Percentiles rank a stretch among this genome's conserved stretches.
Evolutionary conservation across 352 stramenopile species (phyloP).

Genomic region (Phytophthora pinifolia): DNA sequence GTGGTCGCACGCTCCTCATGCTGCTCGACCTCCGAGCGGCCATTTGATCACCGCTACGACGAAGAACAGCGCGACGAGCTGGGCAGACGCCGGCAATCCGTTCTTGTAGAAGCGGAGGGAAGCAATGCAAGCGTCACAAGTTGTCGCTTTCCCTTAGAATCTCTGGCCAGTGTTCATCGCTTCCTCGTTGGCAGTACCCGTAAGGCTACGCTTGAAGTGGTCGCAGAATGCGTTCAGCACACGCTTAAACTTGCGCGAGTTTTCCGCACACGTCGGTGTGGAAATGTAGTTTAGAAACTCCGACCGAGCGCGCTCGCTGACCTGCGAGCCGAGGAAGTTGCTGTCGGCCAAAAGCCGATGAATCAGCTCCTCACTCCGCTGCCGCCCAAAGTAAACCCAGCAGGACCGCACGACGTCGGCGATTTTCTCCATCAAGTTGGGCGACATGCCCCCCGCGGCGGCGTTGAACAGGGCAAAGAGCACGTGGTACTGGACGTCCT

Average conservation of each 20-base stretch:
- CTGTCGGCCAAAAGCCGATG: constrained; percentile 56
- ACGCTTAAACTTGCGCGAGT: constrained; percentile 80
- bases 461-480: constrained; percentile 71
- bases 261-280: constrained; percentile 61
- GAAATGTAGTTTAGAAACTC: constrained; percentile 69
- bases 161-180: constrained; percentile 10
- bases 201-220: constrained; percentile 70
- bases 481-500: constrained; percentile 73
- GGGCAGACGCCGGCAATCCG: constrained; percentile 67
- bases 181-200: constrained; percentile 8
- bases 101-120: constrained; percentile 47
- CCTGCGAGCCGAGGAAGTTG: constrained; percentile 62
- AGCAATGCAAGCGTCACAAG: constrained; percentile 4
- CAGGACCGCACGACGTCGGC: constrained; percentile 73
- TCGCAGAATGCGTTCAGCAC: constrained; percentile 76
- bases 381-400: constrained; percentile 68
- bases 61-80: constrained; percentile 54
- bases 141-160: constrained; percentile 18
- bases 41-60: constrained; percentile 76
- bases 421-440: constrained; percentile 63
- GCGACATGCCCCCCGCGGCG: constrained; percentile 54
- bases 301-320: constrained; percentile 44
- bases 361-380: constrained; percentile 66
- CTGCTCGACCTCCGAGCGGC: constrained; percentile 52
- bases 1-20: constrained; percentile 47